Evolutionary conservation across 805 yeast genomes (phyloP).

Genomic region (Ogataea saltuana): DNA sequence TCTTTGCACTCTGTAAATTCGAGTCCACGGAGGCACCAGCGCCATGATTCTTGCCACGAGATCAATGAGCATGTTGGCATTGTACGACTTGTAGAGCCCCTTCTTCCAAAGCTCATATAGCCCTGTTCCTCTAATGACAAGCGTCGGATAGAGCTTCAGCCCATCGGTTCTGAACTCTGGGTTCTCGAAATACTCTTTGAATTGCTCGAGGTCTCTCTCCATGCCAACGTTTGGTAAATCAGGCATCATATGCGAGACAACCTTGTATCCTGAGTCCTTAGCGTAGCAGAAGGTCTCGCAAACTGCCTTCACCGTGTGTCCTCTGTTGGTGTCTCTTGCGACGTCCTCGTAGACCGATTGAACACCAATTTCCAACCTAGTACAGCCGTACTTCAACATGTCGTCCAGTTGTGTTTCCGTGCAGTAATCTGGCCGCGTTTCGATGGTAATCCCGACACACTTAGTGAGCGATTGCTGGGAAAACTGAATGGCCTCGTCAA

Average conservation of each 20-base stretch:
- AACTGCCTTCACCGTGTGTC: slow-evolving; percentile 95
- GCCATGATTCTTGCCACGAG: slow-evolving; percentile 95
- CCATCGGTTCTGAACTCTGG: slow-evolving; percentile 98
- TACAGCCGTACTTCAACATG: slow-evolving; percentile 95
- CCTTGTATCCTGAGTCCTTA: slow-evolving; percentile 98
- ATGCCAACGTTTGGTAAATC: slow-evolving; percentile 97
- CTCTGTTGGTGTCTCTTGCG: slow-evolving; percentile 96
- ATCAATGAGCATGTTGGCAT: slow-evolving; percentile 91
- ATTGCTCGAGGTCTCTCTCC: slow-evolving; percentile 97
- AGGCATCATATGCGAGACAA: slow-evolving; percentile 99
- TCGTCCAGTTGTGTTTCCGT: slow-evolving; percentile 93
- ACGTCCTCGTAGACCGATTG: slow-evolving; percentile 98
- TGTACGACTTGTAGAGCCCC: slow-evolving; percentile 90
- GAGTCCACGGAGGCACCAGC: slow-evolving; percentile 98
- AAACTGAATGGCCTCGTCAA: slow-evolving; percentile 87
- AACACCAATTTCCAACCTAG: slow-evolving; percentile 94
- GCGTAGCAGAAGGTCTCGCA: slow-evolving; percentile 94
- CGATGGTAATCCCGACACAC: slow-evolving; percentile 98
- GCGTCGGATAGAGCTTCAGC: slow-evolving; percentile 89
- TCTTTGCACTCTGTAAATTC: slow-evolving; percentile 97
- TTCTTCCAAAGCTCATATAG: slow-evolving; percentile 96
- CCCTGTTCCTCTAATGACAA: slow-evolving; percentile 97
- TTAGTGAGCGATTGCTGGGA: slow-evolving; percentile 94
- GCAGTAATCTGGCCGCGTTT: slow-evolving; percentile 98
- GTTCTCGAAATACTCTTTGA: slow-evolving; percentile 93